Conservation (phyloP, 768 basidiomycete species). For the Tulasnella sp. region DNA sequence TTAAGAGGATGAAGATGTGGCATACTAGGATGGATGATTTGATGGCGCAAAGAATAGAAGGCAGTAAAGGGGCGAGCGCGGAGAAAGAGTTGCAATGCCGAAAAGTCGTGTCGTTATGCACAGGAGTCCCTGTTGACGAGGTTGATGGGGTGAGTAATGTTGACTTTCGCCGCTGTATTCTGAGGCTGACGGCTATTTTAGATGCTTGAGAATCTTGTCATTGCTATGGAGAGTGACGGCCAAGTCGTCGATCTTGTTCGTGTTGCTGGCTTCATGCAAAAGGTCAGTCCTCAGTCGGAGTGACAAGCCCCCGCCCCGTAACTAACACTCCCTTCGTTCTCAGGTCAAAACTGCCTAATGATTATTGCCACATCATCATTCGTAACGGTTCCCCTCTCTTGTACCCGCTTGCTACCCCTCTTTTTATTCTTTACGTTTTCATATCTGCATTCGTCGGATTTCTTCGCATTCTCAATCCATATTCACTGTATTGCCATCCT, state of each 20-base stretch:
- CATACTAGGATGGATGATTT: constrained; percentile 72
- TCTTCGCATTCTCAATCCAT: constrained; percentile 1
- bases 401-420: neutral
- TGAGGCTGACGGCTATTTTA: constrained; percentile 38
- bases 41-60: constrained; percentile 63
- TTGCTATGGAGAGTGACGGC: constrained; percentile 84
- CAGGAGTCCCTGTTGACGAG: constrained; percentile 78
- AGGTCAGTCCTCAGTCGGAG: constrained; percentile 46
- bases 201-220: constrained; percentile 80
- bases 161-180: constrained; percentile 21
- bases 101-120: constrained; percentile 85
- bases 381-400: neutral
- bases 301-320: neutral
- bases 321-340: neutral
- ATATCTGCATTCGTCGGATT: neutral
- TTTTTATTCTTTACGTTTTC: constrained; percentile 13
- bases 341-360: neutral
- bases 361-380: neutral
- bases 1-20: constrained; percentile 80
- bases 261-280: constrained; percentile 89
- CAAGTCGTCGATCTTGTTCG: constrained; percentile 77
- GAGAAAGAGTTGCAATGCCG: constrained; percentile 91
- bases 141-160: constrained; percentile 74
- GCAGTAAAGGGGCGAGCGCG: constrained; percentile 71
- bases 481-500: constrained; percentile 5